phyloP scores from a whole-genome alignment of 2,329 filamentous ascomycete species.

The Ophiostoma angusticollis region DNA sequence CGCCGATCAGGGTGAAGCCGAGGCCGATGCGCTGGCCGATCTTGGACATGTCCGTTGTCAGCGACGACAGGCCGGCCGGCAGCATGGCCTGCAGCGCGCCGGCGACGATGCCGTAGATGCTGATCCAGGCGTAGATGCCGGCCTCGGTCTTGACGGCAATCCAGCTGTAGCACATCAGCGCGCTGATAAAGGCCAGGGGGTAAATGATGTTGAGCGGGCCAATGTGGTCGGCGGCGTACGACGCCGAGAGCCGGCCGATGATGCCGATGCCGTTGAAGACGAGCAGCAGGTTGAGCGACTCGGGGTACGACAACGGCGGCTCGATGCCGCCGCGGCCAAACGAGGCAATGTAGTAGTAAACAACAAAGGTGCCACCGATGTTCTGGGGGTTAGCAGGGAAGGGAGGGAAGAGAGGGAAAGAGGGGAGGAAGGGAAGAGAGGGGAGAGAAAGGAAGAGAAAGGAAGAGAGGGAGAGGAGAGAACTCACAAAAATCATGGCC shows the following conservation, averaged over 20 bases:
- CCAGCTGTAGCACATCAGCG: conserved; percentile 32
- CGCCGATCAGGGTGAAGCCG: conserved; percentile 34
- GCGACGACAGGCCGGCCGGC: conserved; percentile 34
- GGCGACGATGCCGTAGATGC: conserved; percentile 36
- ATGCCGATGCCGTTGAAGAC: conserved; percentile 40
- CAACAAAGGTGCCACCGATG: conserved; percentile 28
- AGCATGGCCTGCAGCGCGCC: conserved; percentile 40
- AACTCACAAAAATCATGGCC: conserved; percentile 30
- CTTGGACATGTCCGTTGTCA: conserved; percentile 39
- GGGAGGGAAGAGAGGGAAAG: too few species aligned
- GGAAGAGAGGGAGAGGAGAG: too few species aligned
- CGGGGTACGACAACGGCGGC: conserved; percentile 10
- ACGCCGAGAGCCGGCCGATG: conserved; percentile 34
- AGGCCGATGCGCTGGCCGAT: conserved; percentile 44
- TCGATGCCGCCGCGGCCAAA: conserved; percentile 19
- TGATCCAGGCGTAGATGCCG: conserved; percentile 36
- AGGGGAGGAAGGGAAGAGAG: too few species aligned
- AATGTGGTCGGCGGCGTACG: conserved; percentile 32
- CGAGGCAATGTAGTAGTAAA: conserved; percentile 29
- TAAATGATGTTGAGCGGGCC: conserved; percentile 41
- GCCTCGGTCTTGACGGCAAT: conserved; percentile 28
- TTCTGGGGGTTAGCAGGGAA: too few species aligned
- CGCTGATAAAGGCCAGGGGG: conserved; percentile 27
- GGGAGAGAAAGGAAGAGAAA: too few species aligned
- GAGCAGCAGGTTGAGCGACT: conserved; percentile 37